A percentile compares a stretch with the other conserved stretches of the same genome.
phyloP scores from a whole-genome alignment of 2,329 filamentous ascomycete genomes.

The Penicillium sp. region DNA sequence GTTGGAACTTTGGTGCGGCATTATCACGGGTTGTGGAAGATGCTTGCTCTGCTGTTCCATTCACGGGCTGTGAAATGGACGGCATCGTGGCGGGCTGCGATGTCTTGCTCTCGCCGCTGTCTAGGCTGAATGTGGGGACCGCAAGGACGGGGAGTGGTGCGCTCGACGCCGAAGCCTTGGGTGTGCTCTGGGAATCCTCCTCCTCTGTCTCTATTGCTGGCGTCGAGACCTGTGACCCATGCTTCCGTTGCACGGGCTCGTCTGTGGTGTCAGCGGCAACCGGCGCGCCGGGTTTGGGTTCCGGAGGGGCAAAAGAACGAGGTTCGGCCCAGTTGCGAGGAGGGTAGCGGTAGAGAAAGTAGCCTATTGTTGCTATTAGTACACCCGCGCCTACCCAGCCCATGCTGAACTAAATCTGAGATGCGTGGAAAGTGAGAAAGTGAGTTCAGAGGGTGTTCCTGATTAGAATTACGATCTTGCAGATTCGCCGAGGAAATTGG shows the following conservation, averaged over 20 bases:
- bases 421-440: neutral
- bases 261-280: conserved; percentile 12
- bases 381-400: conserved; percentile 43
- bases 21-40: conserved; percentile 11
- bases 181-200: conserved; percentile 36
- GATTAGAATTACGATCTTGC: conserved; percentile 9
- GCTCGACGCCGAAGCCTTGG: conserved; percentile 36
- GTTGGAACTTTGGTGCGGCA: conserved; percentile 8
- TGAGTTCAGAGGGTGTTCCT: neutral
- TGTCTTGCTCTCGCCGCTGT: conserved; percentile 19
- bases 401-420: conserved; percentile 34
- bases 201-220: conserved; percentile 14
- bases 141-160: conserved; percentile 23
- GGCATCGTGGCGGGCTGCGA: conserved; percentile 7
- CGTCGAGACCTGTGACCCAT: conserved; percentile 9
- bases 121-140: conserved; percentile 37
- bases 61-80: conserved; percentile 7
- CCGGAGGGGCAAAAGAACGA: conserved; percentile 16
- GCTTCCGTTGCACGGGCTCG: conserved; percentile 10
- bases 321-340: conserved; percentile 34
- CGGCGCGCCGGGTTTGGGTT: conserved; percentile 19
- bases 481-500: conserved; percentile 16
- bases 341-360: conserved; percentile 43
- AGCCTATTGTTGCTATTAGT: conserved; percentile 41
- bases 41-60: conserved; percentile 5